Percentiles rank a stretch among this genome's conserved stretches.
phyloP scores from a whole-genome alignment of 2,329 filamentous ascomycete genomes.

The Ramularia collo-cygni region DNA sequence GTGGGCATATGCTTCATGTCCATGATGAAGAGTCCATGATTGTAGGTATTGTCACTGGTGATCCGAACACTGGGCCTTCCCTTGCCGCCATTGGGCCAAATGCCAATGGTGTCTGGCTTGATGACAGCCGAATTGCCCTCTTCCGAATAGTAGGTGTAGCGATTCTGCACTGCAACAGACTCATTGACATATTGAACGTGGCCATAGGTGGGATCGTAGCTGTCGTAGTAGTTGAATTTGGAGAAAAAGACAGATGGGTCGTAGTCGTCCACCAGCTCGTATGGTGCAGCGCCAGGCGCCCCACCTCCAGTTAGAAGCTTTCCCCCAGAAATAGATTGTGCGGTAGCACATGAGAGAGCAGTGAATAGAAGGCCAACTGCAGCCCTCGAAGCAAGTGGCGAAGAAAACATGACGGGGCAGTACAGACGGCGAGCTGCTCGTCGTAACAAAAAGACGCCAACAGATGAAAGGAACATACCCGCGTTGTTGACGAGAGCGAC shows the following conservation, averaged over 20 bases:
- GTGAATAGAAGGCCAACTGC: slow-evolving; percentile 14
- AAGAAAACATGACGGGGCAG: slow-evolving; percentile 17
- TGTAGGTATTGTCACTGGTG: slow-evolving; percentile 32
- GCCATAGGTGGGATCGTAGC: slow-evolving; percentile 28
- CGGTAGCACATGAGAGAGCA: slow-evolving; percentile 12
- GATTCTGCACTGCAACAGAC: slow-evolving; percentile 29
- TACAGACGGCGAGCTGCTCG: slow-evolving; percentile 4
- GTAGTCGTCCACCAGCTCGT: slow-evolving; percentile 29
- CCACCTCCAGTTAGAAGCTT: slow-evolving; percentile 23
- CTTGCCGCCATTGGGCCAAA: slow-evolving; percentile 35
- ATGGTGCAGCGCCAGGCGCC: slow-evolving; percentile 22
- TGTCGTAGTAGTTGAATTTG: slow-evolving; percentile 31
- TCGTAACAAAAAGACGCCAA: slow-evolving; percentile 2
- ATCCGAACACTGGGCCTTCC: slow-evolving; percentile 31
- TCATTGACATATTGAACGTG: slow-evolving; percentile 38
- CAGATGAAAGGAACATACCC: slow-evolving; percentile 1
- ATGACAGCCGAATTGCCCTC: slow-evolving; percentile 23
- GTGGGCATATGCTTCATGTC: slow-evolving; percentile 34
- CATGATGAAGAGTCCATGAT: slow-evolving; percentile 34
- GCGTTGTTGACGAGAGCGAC: slow-evolving; percentile 18
- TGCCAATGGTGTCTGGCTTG: slow-evolving; percentile 32
- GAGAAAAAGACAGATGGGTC: slow-evolving; percentile 26
- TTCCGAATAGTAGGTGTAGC: slow-evolving; percentile 20
- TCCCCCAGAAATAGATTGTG: slow-evolving; percentile 25
- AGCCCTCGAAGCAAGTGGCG: slow-evolving; percentile 21